Base-by-base conservation (phyloP, 345 rosid genomes). In the Laguncularia racemosa region DNA sequence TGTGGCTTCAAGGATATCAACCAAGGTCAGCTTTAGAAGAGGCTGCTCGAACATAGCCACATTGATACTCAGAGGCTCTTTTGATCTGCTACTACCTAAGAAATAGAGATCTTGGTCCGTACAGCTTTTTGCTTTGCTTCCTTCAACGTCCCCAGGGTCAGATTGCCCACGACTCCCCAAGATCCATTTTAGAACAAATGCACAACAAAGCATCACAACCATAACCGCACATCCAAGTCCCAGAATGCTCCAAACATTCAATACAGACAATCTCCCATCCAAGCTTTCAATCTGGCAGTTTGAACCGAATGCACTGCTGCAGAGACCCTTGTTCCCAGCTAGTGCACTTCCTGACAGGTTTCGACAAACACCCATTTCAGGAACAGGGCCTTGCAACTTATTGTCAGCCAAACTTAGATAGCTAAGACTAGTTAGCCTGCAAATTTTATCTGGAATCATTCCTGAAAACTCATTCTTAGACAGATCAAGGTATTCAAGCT, bases 1-100 rank as follows among this genome's bases (percentile, higher is more conserved):
- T 16, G 97, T 93, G 44, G 83, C 97, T 61, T 85, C 83, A 20
- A 90, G 83, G 23, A 93, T 82, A 51, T 87, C 95, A 10, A 59
- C 83, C 43, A 90, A 64, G 17, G 96, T 82, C 53, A 90, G 60
- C 55, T 80, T 90, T 68, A 82, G 75, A 47, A 93, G 89, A 11
- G 91, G 97, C 70, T 73, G 92, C 86, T 87, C 83, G 20, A 89
- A 93, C 81, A 70, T 88, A 13, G 96, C 96, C 16, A 87, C 46
- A 14, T 87, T 89, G 72, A 93, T 93, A 76, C 96, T 85, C 71
- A 85, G 62, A 9, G 97, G 97, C 63, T 85, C 99, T 67, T 59
- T 84, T 9, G 95, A 87, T 56, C 83, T 73, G 83, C 96, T 81
- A 71, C 89, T 81, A 33, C 79, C 82, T 20, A 81, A 57, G 69